Base-by-base conservation (phyloP, 768 basidiomycete genomes). In the Hygrocybe punicea region DNA sequence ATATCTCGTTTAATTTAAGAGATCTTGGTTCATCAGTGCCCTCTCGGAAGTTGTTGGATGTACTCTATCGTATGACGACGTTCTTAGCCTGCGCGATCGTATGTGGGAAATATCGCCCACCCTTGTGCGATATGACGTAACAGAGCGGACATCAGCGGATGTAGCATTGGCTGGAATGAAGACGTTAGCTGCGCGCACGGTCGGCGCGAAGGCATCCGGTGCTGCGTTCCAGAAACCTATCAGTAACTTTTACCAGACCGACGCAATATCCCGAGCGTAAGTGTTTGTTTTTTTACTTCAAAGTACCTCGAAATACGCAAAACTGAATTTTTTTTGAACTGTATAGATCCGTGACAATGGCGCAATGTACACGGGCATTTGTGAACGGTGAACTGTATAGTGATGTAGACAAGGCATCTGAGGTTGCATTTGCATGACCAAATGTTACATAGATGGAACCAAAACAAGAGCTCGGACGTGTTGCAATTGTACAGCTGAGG, bases 31-130 rank as follows among this genome's bases (percentile, higher is more conserved):
- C 50, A 35, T 4, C 58, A 91, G 95, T 40, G 97, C 96, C 0
- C 76, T 99, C 2, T 93, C 91, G 9, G 97, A 99, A 68, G 78
- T 93, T 35, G 69, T 93, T n/a, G 91, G 86, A 19, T 63, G 72
- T 0, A 85, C 91, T 16, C 70, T 98, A 51, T 92, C 93, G 0
- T 99, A 99, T 67, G 93, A 97, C 63, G 90, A 94, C 63, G 81
- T 91, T 11, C 74, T 94, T 6, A 76, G 79, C 46, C 76, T 99
- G 45, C 84, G 95, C 36, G 93, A 98, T 66, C 84, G 97, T 35
- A 84, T 98, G 83, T 98, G 96, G 96, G 94, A 96, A 69, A 85
- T 99, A 61, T 90, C 92, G 19, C 97, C 97, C 1, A 80, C 91
- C 2, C 77, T 98, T 24, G 84, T 96, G 36, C 81, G 93, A 60